A percentile compares a stretch with the other conserved stretches of the same genome.
phyloP scores from a whole-genome alignment of 495 filamentous ascomycete genomes.

The Penicillium canariense region DNA sequence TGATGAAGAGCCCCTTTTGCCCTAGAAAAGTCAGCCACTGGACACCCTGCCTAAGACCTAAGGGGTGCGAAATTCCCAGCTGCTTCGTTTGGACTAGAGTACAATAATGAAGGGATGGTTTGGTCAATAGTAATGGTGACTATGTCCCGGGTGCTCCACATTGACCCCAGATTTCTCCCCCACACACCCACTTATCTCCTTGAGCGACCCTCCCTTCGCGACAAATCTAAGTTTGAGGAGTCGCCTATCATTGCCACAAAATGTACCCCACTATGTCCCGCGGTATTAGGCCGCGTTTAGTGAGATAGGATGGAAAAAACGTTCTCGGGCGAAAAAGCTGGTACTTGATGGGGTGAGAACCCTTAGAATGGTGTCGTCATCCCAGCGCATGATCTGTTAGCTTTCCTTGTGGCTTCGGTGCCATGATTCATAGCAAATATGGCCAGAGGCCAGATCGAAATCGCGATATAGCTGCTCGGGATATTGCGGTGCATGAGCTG shows the following conservation, averaged over 20 bases:
- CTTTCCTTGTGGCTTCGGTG: background rate
- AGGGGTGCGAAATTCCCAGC: background rate
- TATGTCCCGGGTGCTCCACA: background rate
- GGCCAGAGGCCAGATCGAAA: background rate
- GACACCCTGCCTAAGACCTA: background rate
- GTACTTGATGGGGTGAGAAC: background rate
- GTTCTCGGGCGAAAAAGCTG: background rate
- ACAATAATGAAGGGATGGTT: background rate
- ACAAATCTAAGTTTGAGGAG: background rate
- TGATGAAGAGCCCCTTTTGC: background rate
- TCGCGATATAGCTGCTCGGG: background rate
- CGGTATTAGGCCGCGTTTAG: constrained; percentile 13
- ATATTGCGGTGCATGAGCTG: background rate
- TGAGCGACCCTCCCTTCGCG: background rate
- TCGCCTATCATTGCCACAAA: constrained; percentile 17
- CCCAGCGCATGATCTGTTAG: background rate
- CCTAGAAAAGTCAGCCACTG: background rate
- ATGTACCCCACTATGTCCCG: constrained; percentile 3
- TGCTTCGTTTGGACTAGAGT: background rate
- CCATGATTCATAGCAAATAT: background rate
- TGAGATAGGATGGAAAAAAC: background rate
- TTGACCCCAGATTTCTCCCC: constrained; percentile 20
- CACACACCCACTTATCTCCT: background rate
- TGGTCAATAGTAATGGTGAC: background rate
- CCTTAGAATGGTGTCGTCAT: constrained; percentile 1